Evolutionary conservation across 495 filamentous ascomycete genomes (phyloP).

Genomic region (Halenospora varia): DNA sequence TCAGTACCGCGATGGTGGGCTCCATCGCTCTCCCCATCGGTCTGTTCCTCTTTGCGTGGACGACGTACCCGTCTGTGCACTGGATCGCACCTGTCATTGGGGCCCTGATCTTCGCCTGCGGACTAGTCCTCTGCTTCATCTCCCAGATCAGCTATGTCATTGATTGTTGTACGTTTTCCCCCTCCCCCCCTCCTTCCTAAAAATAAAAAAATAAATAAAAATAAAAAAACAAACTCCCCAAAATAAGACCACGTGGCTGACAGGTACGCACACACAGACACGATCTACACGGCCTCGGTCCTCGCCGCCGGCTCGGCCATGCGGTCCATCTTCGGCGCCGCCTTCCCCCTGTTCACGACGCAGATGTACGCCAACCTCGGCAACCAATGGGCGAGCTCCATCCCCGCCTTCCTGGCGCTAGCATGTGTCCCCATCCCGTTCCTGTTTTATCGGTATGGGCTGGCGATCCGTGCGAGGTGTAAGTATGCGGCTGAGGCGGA

Average conservation of each 20-base stretch:
- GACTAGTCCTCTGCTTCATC: conserved; percentile 65
- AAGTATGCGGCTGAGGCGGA: conserved; percentile 69
- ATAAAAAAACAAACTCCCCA: too few relatives aligned
- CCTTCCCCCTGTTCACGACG: conserved; percentile 78
- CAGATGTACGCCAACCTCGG: conserved; percentile 73
- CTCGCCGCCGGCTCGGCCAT: conserved; percentile 73
- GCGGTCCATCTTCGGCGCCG: conserved; percentile 65
- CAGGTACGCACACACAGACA: conserved; percentile 63
- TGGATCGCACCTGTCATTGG: conserved; percentile 62
- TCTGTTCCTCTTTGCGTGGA: conserved; percentile 67
- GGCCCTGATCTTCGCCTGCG: conserved; percentile 64
- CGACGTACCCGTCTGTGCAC: conserved; percentile 62
- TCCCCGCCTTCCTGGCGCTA: conserved; percentile 75
- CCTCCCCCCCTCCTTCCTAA: conserved; percentile 4
- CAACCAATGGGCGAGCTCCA: conserved; percentile 74
- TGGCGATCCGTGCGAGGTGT: conserved; percentile 59
- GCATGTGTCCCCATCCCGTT: conserved; percentile 76
- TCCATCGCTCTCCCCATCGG: conserved; percentile 65
- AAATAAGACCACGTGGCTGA: too few relatives aligned
- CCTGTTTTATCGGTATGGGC: conserved; percentile 76
- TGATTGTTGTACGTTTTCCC: conserved; percentile 41
- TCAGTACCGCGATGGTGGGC: conserved; percentile 67
- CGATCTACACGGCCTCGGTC: conserved; percentile 74
- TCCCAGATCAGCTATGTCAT: conserved; percentile 66
- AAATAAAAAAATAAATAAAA: too few relatives aligned